These are phyloP conservation scores for Pezizomycotina sp. DNA, from an alignment of 2,329 filamentous ascomycete species.

Conservation along the genomic window DNA sequence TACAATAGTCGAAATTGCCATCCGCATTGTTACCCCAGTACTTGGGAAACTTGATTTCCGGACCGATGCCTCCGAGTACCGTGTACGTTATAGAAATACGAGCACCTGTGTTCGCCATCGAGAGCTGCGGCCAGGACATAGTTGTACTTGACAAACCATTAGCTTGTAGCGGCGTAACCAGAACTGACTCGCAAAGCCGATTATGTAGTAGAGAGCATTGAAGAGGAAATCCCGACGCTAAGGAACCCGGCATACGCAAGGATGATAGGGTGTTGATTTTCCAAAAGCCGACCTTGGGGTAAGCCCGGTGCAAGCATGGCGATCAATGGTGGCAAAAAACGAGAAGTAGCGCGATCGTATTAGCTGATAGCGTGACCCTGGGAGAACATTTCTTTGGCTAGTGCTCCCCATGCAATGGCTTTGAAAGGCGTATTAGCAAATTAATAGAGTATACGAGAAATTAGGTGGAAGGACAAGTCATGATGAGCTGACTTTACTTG, in stretches of 20 bases:
- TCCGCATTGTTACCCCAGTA: too few relatives aligned
- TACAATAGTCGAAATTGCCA: too few relatives aligned
- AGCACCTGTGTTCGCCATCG: constrained; percentile 31
- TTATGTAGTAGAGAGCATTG: constrained; percentile 27
- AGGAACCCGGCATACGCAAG: constrained; percentile 32
- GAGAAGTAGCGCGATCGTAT: constrained; percentile 31
- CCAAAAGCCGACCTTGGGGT: constrained; percentile 25
- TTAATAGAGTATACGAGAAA: too few relatives aligned
- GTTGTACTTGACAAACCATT: constrained; percentile 31
- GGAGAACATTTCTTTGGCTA: constrained; percentile 33
- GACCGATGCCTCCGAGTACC: constrained; percentile 33
- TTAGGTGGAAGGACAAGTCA: too few relatives aligned
- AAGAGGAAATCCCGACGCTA: constrained; percentile 32
- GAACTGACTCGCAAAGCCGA: constrained; percentile 29
- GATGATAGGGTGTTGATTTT: constrained; percentile 33
- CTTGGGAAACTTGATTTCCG: constrained; percentile 27
- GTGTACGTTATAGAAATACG: constrained; percentile 32
- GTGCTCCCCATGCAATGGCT: constrained; percentile 30
- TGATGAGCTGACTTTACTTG: too few relatives aligned
- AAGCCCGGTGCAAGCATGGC: constrained; percentile 29
- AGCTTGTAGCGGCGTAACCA: constrained; percentile 29
- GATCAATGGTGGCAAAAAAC: constrained; percentile 32
- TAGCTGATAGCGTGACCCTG: constrained; percentile 29
- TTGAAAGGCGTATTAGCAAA: too few relatives aligned
- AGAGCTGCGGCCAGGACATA: constrained; percentile 31